phyloP scores from a whole-genome alignment of 2,329 filamentous ascomycete genomes.

The Phialemoniopsis sp. region DNA sequence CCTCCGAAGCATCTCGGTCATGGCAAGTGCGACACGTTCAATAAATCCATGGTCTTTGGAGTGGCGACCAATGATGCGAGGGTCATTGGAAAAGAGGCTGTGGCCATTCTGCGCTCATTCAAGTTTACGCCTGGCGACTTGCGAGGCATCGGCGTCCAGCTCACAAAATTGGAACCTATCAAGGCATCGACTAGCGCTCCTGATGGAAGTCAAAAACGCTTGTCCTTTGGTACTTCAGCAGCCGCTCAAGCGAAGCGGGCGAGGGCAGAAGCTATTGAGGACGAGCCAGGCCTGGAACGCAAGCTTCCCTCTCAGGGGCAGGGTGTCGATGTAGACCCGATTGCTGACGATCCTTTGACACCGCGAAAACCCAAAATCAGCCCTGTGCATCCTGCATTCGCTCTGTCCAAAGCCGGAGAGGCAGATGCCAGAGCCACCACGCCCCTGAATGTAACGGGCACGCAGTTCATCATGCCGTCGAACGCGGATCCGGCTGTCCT shows the following conservation, averaged over 20 bases:
- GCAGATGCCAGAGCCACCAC: slow-evolving; percentile 55
- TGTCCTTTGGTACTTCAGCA: slow-evolving; percentile 61
- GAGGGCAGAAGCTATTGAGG: slow-evolving; percentile 47
- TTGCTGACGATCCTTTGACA: slow-evolving; percentile 49
- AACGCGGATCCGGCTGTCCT: slow-evolving; percentile 80
- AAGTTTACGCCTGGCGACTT: slow-evolving; percentile 87
- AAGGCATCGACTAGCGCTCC: slow-evolving; percentile 52
- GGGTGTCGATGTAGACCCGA: slow-evolving; percentile 41
- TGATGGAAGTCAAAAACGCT: slow-evolving; percentile 73
- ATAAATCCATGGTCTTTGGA: slow-evolving; percentile 79
- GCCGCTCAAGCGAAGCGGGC: slow-evolving; percentile 33
- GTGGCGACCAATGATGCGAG: slow-evolving; percentile 76
- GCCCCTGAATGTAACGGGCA: slow-evolving; percentile 75
- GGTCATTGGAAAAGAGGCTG: slow-evolving; percentile 72
- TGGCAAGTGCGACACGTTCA: slow-evolving; percentile 91
- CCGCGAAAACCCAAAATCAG: slow-evolving; percentile 43
- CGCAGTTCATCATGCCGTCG: slow-evolving; percentile 85
- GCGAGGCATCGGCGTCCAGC: slow-evolving; percentile 86
- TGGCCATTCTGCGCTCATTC: slow-evolving; percentile 78
- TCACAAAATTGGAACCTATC: slow-evolving; percentile 85
- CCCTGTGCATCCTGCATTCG: slow-evolving; percentile 46
- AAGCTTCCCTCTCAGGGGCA: slow-evolving; percentile 19
- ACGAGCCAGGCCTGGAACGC: slow-evolving; percentile 25
- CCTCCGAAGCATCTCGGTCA: slow-evolving; percentile 92
- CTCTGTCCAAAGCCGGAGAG: slow-evolving; percentile 43